Base-by-base conservation (phyloP, 176 grass and related monocot genomes). In the Avena eriantha region DNA sequence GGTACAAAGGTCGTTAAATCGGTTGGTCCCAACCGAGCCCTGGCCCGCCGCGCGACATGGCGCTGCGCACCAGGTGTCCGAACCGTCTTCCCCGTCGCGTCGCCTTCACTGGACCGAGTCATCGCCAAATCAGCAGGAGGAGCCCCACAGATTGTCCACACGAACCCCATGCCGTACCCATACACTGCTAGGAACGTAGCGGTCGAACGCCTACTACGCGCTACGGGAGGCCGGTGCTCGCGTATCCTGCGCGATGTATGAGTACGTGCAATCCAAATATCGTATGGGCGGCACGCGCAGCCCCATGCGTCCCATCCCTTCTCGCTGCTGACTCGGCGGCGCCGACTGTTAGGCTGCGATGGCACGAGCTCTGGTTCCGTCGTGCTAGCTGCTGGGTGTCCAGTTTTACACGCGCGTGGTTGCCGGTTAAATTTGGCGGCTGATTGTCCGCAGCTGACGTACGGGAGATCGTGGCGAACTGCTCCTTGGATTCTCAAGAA, bases 241-340 rank as follows among this genome's bases (percentile, higher is more conserved):
- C 56, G 78, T 24, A 39, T 50, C 5, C 82, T 3, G 12, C 26
- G 17, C 79, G 70, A 72, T 76, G 70, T 49, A 17, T 53, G 13
- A 29, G 39, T 46, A 46, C 1, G 45, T 41, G 49, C 54, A 31
- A 41, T 82, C 80, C 35, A 23, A 18, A 14, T 17, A 10, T 73
- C 49, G 69, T 76, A 71, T 88, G 73, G 81, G 87, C 82, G 24
- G 76, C 82, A 85, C 66, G 82, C 77, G 45, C 5, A 75, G 59
- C 11, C 59, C 22, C 61, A 13, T 65, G 24, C 61, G 4, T 4
- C 59, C 61, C 61, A 65, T 65, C 24, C 61, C 61, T 5, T 7
- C 12, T 31, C 4, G 24, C 4, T 6, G 74, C 24, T 19, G 18
- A 39, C 21, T 26, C 21, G 19, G 10, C 56, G 80, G 19, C 69